Conservation (phyloP, 305 asterid species). For the Fraxinus baroniana region DNA sequence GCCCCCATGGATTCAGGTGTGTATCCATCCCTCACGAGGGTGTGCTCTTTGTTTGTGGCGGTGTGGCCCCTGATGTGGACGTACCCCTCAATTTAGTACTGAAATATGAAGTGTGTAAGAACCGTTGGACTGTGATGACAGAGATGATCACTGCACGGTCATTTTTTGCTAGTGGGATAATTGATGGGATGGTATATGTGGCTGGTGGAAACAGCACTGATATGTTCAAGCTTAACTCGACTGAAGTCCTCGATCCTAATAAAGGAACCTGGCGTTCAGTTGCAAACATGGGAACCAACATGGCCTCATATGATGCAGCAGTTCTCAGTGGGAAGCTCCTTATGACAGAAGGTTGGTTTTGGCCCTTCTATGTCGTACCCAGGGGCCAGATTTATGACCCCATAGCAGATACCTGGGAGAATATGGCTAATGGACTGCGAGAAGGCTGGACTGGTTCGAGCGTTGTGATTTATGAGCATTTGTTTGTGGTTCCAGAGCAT, state of each 20-base stretch:
- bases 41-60: constrained; percentile 71
- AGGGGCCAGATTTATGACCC: constrained; percentile 91
- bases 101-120: constrained; percentile 68
- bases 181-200: constrained; percentile 76
- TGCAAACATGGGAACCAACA: constrained; percentile 64
- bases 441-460: constrained; percentile 99
- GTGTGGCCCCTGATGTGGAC: constrained; percentile 69
- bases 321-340: constrained; percentile 85
- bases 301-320: constrained; percentile 79
- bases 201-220: constrained; percentile 89
- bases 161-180: constrained; percentile 77
- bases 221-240: constrained; percentile 69
- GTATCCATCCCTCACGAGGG: constrained; percentile 76
- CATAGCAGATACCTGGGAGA: constrained; percentile 60
- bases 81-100: constrained; percentile 78
- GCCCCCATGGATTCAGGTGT: constrained; percentile 87
- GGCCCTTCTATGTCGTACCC: constrained; percentile 89
- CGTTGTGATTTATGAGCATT: constrained; percentile 55
- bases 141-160: constrained; percentile 88
- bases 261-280: constrained; percentile 66
- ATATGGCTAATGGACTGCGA: constrained; percentile 73
- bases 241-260: constrained; percentile 68
- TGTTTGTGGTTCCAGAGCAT: constrained; percentile 88
- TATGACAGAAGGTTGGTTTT: constrained; percentile 94
- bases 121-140: constrained; percentile 85